These are phyloP conservation scores for Pochonia chlamydosporia DNA, from an alignment of 2,329 filamentous ascomycete species.

Conservation along the genomic window DNA sequence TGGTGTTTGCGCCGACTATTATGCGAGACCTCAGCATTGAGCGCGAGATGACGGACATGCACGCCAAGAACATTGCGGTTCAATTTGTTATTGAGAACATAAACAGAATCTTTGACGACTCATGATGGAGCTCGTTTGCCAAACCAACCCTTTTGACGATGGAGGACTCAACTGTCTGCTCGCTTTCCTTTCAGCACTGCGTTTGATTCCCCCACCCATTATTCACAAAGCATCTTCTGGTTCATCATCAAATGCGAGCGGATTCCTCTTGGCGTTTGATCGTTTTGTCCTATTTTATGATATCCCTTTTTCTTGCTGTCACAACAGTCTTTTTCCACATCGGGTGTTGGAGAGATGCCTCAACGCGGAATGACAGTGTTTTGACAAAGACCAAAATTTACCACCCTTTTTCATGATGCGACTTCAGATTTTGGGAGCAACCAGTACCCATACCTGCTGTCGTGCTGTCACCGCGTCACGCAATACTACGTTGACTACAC, in stretches of 20 bases:
- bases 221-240: not conserved
- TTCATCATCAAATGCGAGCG: not conserved
- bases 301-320: not conserved
- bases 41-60: conserved; percentile 93
- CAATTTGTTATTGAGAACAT: conserved; percentile 92
- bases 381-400: not conserved
- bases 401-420: not conserved
- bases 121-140: conserved; percentile 10
- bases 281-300: not conserved
- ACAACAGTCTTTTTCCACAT: not conserved
- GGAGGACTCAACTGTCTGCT: not conserved
- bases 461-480: no score
- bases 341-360: no score
- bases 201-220: not conserved
- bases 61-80: conserved; percentile 84
- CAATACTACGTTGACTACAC: no score
- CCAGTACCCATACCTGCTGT: not conserved
- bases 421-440: not conserved
- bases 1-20: conserved; percentile 96
- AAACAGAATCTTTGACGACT: conserved; percentile 66
- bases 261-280: not conserved
- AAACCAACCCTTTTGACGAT: not conserved
- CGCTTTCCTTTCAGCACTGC: not conserved
- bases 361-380: not conserved
- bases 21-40: conserved; percentile 88